A percentile compares a stretch with the other conserved stretches of the same genome.
phyloP scores from a whole-genome alignment of 805 yeast species.

The Metschnikowia chrysomelidarum region DNA sequence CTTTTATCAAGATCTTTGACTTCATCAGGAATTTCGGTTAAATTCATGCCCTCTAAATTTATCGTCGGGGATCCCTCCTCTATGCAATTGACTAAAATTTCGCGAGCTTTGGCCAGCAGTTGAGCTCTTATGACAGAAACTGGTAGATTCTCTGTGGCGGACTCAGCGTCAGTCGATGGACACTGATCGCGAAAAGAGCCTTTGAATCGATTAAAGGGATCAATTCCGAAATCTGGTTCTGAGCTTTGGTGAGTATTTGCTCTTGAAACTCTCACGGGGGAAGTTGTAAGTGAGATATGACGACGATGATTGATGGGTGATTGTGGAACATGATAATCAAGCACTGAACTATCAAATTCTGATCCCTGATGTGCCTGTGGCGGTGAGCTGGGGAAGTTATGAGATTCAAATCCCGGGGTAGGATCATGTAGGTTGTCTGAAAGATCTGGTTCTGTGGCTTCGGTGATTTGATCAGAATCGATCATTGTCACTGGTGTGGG shows the following conservation, averaged over 20 bases:
- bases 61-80: conserved; percentile 47
- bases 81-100: conserved; percentile 43
- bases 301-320: conserved; percentile 23
- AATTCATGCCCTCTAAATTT: conserved; percentile 45
- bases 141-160: conserved; percentile 17
- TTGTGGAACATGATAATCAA: conserved; percentile 25
- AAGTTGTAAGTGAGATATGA: conserved; percentile 11
- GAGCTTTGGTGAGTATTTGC: conserved; percentile 22
- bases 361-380: conserved; percentile 35
- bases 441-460: conserved; percentile 10
- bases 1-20: conserved; percentile 55
- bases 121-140: conserved; percentile 1
- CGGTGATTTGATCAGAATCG: conserved; percentile 9
- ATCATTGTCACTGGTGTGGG: background rate
- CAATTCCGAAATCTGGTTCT: conserved; percentile 51
- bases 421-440: conserved; percentile 1
- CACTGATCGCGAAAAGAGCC: conserved; percentile 25
- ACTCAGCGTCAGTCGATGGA: conserved; percentile 36
- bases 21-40: conserved; percentile 54
- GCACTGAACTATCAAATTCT: conserved; percentile 30
- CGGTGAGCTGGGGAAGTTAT: conserved; percentile 36
- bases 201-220: conserved; percentile 43
- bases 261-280: conserved; percentile 10
- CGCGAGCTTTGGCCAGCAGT: conserved; percentile 33
- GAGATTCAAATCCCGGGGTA: background rate